Evolutionary conservation across 768 basidiomycete species (phyloP), one percentile per base, ranked within the genome.

Genomic region (Strobilomyces confusus): DNA sequence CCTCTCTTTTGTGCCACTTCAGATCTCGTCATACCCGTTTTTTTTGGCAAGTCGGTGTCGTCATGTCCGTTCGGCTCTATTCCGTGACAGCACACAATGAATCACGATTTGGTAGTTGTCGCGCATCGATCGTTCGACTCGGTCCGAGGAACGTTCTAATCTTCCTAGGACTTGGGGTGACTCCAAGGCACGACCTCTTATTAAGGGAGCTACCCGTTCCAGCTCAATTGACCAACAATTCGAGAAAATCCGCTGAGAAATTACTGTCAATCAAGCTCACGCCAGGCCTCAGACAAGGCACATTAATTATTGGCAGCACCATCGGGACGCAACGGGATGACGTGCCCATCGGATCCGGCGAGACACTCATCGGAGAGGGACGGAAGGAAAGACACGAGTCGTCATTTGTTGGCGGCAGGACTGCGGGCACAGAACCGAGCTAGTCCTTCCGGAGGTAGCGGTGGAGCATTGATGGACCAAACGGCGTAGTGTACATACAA

Each of bases 401-500:
- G 32, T 50, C 12, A 40, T n/a, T 20, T 26, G 48, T 33, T 19
- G 23, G 9, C 14, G 26, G 26, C 34, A 23, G 22, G 36, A 26
- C 26, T 26, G 26, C 26, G 26, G 5, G 8, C 26, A n/a, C n/a
- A 14, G 15, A 36, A 32, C 15, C 25, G 33, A 19, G 11, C 48
- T 25, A 29, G 15, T 19, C 43, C 33, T 34, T 19, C 20, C 17
- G 47, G 37, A 47, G 30, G 36, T 25, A 4, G 29, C 19, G 26
- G 26, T 11, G 41, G 52, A 22, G 9, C 17, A 9, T n/a, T 37
- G n/a, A 38, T 20, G 37, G 26, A 26, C 19, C 38, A n/a, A 12
- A 49, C 40, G 5, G 30, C 38, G 14, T 51, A 62, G 37, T 54
- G 34, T 63, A 62, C 62, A 63, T 60, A 62, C 58, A 63, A 60